Conservation (phyloP, 257 asterid genomes). For the Solanum chilense region DNA sequence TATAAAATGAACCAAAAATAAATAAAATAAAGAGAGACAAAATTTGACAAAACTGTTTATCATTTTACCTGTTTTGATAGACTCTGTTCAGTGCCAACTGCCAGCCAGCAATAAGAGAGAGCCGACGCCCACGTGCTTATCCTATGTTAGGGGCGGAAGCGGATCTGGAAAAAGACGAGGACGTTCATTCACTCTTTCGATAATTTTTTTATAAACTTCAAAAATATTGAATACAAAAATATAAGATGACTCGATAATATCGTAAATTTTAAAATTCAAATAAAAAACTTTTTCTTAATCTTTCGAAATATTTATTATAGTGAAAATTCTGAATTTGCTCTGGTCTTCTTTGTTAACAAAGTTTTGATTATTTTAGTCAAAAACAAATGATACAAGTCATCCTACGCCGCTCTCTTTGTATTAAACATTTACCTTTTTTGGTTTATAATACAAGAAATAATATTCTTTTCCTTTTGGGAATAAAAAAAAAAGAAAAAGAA, state of each 20-base stretch:
- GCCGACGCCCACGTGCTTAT: constrained; percentile 66
- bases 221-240: too few relatives aligned
- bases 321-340: not conserved
- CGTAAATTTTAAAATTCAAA: too few relatives aligned
- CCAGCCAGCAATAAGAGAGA: constrained; percentile 57
- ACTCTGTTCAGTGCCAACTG: constrained; percentile 9
- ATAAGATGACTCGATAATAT: too few relatives aligned
- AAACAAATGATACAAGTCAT: constrained; percentile 5
- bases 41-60: not conserved
- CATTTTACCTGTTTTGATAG: not conserved
- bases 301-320: too few relatives aligned
- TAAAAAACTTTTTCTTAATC: too few relatives aligned
- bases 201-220: too few relatives aligned
- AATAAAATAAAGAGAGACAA: not conserved
- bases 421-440: not conserved
- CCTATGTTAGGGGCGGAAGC: not conserved
- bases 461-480: not conserved
- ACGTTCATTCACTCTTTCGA: too few relatives aligned
- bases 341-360: not conserved
- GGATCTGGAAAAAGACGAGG: not conserved
- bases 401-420: constrained; percentile 26
- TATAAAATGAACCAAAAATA: not conserved
- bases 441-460: not conserved
- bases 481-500: not conserved
- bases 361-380: constrained; percentile 31